Percentiles rank a stretch among this genome's conserved stretches.
Conservation (phyloP, 1,284 basidiomycete species). For the Peniophora sp. region DNA sequence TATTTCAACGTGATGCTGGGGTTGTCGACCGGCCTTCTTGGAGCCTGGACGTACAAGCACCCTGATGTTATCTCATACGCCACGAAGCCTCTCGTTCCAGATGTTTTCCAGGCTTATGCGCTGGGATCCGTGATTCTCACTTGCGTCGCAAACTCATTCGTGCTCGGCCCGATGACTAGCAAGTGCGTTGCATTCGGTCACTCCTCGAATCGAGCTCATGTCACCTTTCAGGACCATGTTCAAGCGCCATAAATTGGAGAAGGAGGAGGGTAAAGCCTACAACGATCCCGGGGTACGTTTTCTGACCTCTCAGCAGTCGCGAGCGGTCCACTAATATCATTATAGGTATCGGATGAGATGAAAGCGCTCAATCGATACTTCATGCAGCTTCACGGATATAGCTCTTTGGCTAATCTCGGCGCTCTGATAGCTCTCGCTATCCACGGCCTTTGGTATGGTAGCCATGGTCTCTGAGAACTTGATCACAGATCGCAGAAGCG, state of each 20-base stretch:
- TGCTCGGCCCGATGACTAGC: conserved; percentile 61
- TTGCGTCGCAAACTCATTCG: conserved; percentile 50
- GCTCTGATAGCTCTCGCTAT: conserved; percentile 56
- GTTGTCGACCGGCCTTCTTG: conserved; percentile 48
- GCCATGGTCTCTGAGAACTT: conserved; percentile 27
- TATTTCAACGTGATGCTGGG: conserved; percentile 63
- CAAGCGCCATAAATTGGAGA: conserved; percentile 64
- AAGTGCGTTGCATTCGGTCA: conserved; percentile 33
- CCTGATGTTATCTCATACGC: conserved; percentile 48
- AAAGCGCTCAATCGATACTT: conserved; percentile 61
- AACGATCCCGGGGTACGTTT: conserved; percentile 51
- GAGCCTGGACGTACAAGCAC: conserved; percentile 58
- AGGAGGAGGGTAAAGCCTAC: conserved; percentile 63
- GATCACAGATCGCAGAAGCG: too few relatives aligned
- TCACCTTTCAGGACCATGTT: conserved; percentile 51
- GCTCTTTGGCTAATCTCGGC: conserved; percentile 57
- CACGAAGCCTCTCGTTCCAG: conserved; percentile 40
- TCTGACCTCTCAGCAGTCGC: neutral
- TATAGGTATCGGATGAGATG: conserved; percentile 62
- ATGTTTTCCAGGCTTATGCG: conserved; percentile 67
- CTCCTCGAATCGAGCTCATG: neutral
- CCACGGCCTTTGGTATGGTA: conserved; percentile 69
- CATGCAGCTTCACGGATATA: conserved; percentile 57
- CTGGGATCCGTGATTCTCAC: conserved; percentile 41
- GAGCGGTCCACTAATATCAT: conserved; percentile 1